Base-by-base conservation (phyloP, 371 early-diverging fungal genomes). In the Mucor piriformis region DNA sequence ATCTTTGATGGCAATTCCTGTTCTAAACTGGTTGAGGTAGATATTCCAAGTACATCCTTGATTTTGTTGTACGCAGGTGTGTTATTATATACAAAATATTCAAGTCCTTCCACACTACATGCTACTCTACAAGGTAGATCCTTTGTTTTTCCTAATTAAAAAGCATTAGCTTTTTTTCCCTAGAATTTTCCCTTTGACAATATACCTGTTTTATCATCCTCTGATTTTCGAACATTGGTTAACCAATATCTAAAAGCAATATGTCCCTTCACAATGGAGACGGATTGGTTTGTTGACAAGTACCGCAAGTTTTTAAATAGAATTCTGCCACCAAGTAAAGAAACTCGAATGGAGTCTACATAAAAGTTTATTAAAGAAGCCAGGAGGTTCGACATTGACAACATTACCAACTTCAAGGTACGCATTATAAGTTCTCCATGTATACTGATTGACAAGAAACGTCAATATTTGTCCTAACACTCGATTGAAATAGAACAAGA, bases 41-140 rank as follows among this genome's bases (percentile, higher is more conserved):
- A 63, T 50, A 76, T 20, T n/a, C 83, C 82, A 16, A 92, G 68
- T 3, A 87, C 76, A n/a, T 74, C 60, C 50, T 83, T 79, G 48
- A 92, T 66, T 10, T 65, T 64, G 25, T 90, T 85, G 61, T 92
- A 94, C 0, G 88, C 91, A 6, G 89, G 85, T 35, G 84, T 76
- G 50, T 92, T 79, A 58, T 94, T 94, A 75, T 92, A 94, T 53
- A 91, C 77, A 65, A 93, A 92, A 80, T 86, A 89, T 61, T 94
- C 95, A 7, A 93, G 63, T 2, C 95, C 95, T 50, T 92, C 88
- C 5, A 92, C 63, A n/a, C 84, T 81, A 54, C 89, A 80, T 20
- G 76, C 83, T 54, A 93, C 78, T 40, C 92, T 76, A 61, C 91
- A 90, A 5, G 81, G 78, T 6, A 67, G 44, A 56, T 70, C 66